phyloP scores from a whole-genome alignment of 805 yeast genomes.

The Metschnikowia kunwiensis region DNA sequence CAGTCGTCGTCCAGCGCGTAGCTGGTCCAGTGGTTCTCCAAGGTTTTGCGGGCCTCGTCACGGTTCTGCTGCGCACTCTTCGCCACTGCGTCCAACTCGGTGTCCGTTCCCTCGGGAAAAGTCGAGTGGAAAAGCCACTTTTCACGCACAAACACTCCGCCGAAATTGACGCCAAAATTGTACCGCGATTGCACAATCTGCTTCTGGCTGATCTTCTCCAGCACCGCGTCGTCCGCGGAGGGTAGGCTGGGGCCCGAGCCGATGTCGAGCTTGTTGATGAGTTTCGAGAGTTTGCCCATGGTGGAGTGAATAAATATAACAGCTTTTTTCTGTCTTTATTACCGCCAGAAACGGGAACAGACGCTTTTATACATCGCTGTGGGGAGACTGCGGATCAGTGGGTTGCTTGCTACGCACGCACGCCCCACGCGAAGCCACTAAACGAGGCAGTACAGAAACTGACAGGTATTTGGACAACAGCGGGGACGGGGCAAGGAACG shows the following conservation, averaged over 20 bases:
- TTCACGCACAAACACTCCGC: slow-evolving; percentile 76
- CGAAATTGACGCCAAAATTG: slow-evolving; percentile 84
- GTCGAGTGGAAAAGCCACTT: slow-evolving; percentile 69
- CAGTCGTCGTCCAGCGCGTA: slow-evolving; percentile 73
- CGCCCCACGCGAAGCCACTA: too few relatives aligned
- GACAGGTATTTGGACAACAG: too few relatives aligned
- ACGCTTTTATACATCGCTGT: too few relatives aligned
- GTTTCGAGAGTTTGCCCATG: slow-evolving; percentile 8
- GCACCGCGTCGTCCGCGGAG: slow-evolving; percentile 33
- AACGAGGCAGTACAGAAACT: too few relatives aligned
- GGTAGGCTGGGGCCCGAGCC: slow-evolving; percentile 22
- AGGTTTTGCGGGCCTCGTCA: slow-evolving; percentile 49
- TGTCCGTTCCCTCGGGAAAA: slow-evolving; percentile 55
- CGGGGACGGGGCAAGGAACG: too few relatives aligned
- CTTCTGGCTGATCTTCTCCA: slow-evolving; percentile 34
- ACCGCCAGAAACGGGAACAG: too few relatives aligned
- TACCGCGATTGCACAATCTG: slow-evolving; percentile 57
- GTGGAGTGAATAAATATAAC: background rate
- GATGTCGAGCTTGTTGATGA: slow-evolving; percentile 25
- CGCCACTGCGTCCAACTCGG: slow-evolving; percentile 72
- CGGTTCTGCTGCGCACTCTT: slow-evolving; percentile 45
- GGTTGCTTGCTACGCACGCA: too few relatives aligned
- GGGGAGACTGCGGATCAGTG: too few relatives aligned
- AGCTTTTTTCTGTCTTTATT: too few relatives aligned
- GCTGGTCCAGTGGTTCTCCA: slow-evolving; percentile 64